Conservation (phyloP, 306 rosid species). For the Chamaecrista fasciculata region DNA sequence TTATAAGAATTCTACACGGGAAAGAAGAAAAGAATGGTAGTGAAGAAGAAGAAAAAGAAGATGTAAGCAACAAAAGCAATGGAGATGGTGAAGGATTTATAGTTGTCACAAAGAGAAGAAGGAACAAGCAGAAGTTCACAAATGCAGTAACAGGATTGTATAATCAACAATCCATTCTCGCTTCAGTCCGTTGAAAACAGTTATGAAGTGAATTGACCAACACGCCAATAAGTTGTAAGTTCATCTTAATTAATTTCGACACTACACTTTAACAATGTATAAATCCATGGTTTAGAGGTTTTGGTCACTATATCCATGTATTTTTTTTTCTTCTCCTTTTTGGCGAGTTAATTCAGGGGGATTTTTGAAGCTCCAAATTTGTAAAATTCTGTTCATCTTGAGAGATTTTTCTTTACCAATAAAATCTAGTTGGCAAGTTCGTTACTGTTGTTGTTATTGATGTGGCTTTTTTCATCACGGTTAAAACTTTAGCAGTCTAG, state of each 20-base stretch:
- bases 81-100: constrained; percentile 59
- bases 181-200: constrained; percentile 57
- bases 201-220: not conserved
- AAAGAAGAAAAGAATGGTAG: constrained; percentile 46
- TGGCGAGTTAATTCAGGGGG: not conserved
- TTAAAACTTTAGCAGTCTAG: no score
- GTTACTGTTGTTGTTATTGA: not conserved
- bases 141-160: constrained; percentile 50
- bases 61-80: constrained; percentile 32
- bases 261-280: constrained; percentile 14
- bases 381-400: not conserved
- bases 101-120: constrained; percentile 53
- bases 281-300: not conserved
- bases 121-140: constrained; percentile 54
- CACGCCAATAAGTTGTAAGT: not conserved
- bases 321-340: not conserved
- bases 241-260: constrained; percentile 1
- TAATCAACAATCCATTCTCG: constrained; percentile 62
- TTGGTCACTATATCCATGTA: constrained; percentile 8
- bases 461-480: not conserved
- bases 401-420: constrained; percentile 24
- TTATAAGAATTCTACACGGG: constrained; percentile 61
- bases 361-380: constrained; percentile 1
- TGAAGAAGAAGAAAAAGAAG: constrained; percentile 23
- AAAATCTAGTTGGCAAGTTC: constrained; percentile 17